Base-by-base conservation (phyloP, 2,329 filamentous ascomycete species). In the Aspergillus pseudoterreus region DNA sequence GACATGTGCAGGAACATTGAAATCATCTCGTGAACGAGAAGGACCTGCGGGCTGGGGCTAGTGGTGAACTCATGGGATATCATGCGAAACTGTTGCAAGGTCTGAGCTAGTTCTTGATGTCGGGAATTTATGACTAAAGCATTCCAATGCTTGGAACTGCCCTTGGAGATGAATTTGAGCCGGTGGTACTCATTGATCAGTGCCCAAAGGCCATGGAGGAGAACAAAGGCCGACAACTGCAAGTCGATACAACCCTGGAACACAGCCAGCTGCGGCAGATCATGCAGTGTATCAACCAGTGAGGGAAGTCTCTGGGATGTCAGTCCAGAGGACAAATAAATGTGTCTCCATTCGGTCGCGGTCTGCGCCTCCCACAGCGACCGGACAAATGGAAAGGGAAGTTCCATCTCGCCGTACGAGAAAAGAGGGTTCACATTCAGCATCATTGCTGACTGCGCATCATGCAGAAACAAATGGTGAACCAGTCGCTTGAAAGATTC, bases 401-500 rank as follows among this genome's bases (percentile, higher is more conserved):
- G 70, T 4, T 81, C 81, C 45, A 90, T 71, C 60, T 90, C 87
- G 0, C 84, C 78, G 60, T 88, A 90, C 0, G 85, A 86, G 57
- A 89, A 82, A 17, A 83, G 72, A 0, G 85, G 83, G 52, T 81
- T 84, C 19, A 80, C 82, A 49, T 87, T 74, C 4, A 86, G 76
- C 1, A 83, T 82, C 72, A 90, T 85, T 2, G 86, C 87, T 4
- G 81, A 77, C 54, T 88, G 83, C 0, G 83, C 77, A 60, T 90
- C 86, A 51, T 84, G 78, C 4, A 85, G 68, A 57, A 86, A 86
- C 12, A 82, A 72, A 61, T 86, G 83, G 53, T 86, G 84, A 3
- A 82, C 81, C 2, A 90, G 78, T 38, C 64, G 78, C 63, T 88
- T 87, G 71, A 82, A 87, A 3, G 82, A 83, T 62, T 89, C 86